Base-by-base conservation (phyloP, 495 filamentous ascomycete species). In the Annulohypoxylon nitens region DNA sequence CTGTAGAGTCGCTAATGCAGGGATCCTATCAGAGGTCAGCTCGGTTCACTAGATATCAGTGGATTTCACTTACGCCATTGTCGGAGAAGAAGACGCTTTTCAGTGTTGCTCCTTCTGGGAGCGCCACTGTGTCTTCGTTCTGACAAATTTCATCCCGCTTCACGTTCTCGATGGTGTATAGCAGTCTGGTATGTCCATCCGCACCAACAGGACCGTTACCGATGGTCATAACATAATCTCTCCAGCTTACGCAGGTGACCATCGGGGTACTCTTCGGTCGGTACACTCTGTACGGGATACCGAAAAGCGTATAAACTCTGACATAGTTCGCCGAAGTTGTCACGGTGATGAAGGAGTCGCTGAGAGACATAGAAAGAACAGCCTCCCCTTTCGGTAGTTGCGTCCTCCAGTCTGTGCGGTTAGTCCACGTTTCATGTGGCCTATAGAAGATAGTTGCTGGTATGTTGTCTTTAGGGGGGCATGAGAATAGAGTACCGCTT, bases 371-470 rank as follows among this genome's bases (percentile, higher is more conserved):
- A 54, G 94, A 92, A 63, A 88, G 87, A 36, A 97, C 88, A 11
- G 88, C 84, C 81, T 99, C 96, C 16, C 93, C 92, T 41, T 87
- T 85, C 0, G 96, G 96, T 23, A 99, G 80, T 57, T 91, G 81
- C 1, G 92, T 97, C 23, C 93, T 90, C 95, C 95, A 99, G 78
- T 99, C 97, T 26, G 88, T 90, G 67, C 97, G 85, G 4, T 92
- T 86, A 1, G 94, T 97, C 96, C 96, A 99, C 2, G 93, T 97
- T 80, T 98, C 97, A 76, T 99, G 96, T 0, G 96, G 97, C 10
- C 96, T 90, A 78, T 98, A 99, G 80, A 97, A 97, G n/a, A 99
- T 89, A 34, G 91, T 92, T 0, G 96, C 93, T 26, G 91, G 90
- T 34, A 86, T 86, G 11, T 87, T 86, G 47, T 89, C 88, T 12